phyloP scores from a whole-genome alignment of 2,329 filamentous ascomycete species.

The Peltaster fructicola region DNA sequence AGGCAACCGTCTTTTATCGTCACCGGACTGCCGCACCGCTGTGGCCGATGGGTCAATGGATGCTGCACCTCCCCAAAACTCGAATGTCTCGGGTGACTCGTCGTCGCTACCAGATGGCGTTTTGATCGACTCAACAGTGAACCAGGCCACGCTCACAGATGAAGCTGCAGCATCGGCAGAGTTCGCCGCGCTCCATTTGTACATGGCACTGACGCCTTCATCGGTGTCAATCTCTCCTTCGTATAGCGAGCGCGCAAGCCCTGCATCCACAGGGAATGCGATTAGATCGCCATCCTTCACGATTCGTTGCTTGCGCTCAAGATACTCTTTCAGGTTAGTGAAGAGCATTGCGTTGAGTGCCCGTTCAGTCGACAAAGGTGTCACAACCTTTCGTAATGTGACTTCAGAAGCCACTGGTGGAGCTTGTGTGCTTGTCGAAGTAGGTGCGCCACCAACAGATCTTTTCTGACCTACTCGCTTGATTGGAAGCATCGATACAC shows the following conservation, averaged over 20 bases:
- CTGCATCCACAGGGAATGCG: constrained; percentile 74
- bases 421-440: constrained; percentile 24
- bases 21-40: constrained; percentile 81
- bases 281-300: constrained; percentile 78
- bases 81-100: constrained; percentile 46
- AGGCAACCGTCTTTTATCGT: constrained; percentile 64
- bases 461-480: constrained; percentile 24
- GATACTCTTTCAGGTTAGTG: constrained; percentile 72
- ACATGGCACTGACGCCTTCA: constrained; percentile 4
- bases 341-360: constrained; percentile 73
- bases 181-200: constrained; percentile 5
- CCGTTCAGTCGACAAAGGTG: constrained; percentile 72
- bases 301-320: constrained; percentile 65
- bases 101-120: constrained; percentile 32
- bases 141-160: constrained; percentile 58
- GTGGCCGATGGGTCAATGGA: constrained; percentile 75
- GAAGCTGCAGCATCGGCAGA: not conserved
- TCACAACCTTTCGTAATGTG: constrained; percentile 73
- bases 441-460: constrained; percentile 13
- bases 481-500: constrained; percentile 46
- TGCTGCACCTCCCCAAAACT: constrained; percentile 70
- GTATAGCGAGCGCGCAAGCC: constrained; percentile 64
- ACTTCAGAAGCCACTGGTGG: constrained; percentile 58
- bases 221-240: constrained; percentile 55
- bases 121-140: constrained; percentile 63